phyloP scores from a whole-genome alignment of 163 green algal species.

The Chlamydomonas reinhardtii region DNA sequence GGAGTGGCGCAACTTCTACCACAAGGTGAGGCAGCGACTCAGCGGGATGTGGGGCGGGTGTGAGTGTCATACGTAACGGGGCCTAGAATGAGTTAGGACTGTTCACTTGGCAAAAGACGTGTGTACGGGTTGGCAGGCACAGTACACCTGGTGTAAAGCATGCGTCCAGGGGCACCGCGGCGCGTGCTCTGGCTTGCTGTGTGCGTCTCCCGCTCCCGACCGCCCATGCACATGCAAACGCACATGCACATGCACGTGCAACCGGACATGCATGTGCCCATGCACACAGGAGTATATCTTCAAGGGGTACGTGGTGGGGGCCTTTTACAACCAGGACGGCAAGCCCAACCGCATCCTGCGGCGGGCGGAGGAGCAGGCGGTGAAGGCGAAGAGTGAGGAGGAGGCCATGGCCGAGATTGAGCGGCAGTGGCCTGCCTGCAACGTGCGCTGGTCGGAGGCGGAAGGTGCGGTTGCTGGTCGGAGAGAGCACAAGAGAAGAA shows the following conservation, averaged over 20 bases:
- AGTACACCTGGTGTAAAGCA: no score
- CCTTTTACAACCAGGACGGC: slow-evolving; percentile 69
- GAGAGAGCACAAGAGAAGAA: no score
- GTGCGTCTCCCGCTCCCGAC: background rate
- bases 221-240: no score
- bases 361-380: slow-evolving; percentile 10
- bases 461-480: slow-evolving; percentile 50
- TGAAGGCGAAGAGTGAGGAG: slow-evolving; percentile 50
- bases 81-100: no score
- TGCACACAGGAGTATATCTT: slow-evolving; percentile 57
- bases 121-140: background rate
- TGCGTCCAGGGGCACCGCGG: no score
- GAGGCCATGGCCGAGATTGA: slow-evolving; percentile 37
- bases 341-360: slow-evolving; percentile 50
- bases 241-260: no score
- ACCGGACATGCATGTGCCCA: no score
- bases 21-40: slow-evolving; percentile 42
- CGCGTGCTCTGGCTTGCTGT: no score
- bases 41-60: background rate
- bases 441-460: slow-evolving; percentile 60
- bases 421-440: slow-evolving; percentile 47
- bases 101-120: background rate
- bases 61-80: no score
- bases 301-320: slow-evolving; percentile 64
- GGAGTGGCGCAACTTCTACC: slow-evolving; percentile 78